Evolutionary conservation across 202 grass and related monocot species (phyloP), one percentile per base, ranked within the genome.

Genomic region (Alloteropsis angusta): DNA sequence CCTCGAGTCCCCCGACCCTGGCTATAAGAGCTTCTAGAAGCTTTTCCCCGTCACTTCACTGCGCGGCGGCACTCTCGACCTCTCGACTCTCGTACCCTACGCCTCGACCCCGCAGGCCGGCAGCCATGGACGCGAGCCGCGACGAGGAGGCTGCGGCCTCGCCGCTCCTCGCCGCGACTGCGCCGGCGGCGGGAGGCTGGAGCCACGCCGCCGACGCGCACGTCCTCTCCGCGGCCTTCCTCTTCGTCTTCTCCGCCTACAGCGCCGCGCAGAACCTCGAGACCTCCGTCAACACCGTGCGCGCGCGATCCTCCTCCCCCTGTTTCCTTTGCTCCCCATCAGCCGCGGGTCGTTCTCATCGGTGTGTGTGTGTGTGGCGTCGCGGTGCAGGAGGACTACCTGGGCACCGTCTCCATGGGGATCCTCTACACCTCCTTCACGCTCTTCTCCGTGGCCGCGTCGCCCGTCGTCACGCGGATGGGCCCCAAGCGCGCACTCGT

Each of bases 201-300:
- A 86, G 45, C 65, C 83, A 84, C 58, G 84, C 85, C 2, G 70
- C 85, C 68, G 90, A 97, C 59, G 76, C 90, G 49, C 93, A 93
- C 63, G 60, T 97, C 60, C 86, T 97, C 43, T 90, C 87, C 65
- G 75, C 81, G 0, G 93, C 93, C 62, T 97, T 97, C 90, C 74
- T 97, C 37, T 93, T 93, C 77, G 77, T 97, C 73, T 97, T 97
- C 93, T 90, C 88, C 66, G 90, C 93, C 21, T 93, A 93, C 70
- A 39, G 83, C 65, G 90, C 93, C 35, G 84, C 88, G 53, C 90
- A 97, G 85, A 97, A 97, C 56, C 76, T 97, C 48, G 50, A 97
- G 78, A 93, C 68, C 93, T 87, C 81, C 9, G 83, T 97, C 28
- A 97, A 97, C 82, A 90, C 83, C 13, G 87, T 97, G 17, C 45